These are phyloP conservation scores for Aspergillus fijiensis DNA, from an alignment of 2,329 filamentous ascomycete genomes.

Conservation along the genomic window DNA sequence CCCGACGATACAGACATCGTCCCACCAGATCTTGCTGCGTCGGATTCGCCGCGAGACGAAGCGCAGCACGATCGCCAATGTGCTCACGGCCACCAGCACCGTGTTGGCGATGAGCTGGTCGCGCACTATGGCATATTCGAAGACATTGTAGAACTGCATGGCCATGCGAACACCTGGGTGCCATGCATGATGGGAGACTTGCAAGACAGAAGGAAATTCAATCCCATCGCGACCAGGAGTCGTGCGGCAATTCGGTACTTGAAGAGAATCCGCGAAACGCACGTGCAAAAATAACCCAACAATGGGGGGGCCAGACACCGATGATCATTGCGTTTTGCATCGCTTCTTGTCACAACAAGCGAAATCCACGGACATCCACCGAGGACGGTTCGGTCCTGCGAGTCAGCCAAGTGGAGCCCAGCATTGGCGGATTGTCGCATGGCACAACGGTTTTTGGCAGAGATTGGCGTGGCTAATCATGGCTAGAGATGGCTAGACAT, in stretches of 20 bases:
- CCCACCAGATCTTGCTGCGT: conserved; percentile 31
- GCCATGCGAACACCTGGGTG: not conserved
- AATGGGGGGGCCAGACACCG: not conserved
- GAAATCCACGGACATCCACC: not conserved
- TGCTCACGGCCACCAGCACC: conserved; percentile 27
- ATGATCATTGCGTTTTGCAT: not conserved
- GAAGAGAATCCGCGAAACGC: not conserved
- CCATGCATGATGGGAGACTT: not conserved
- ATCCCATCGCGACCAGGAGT: not conserved
- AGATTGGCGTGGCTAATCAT: not conserved
- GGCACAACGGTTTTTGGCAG: not conserved
- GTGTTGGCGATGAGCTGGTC: conserved; percentile 24
- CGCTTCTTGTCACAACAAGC: no score
- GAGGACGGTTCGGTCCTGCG: not conserved
- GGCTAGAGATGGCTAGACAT: not conserved
- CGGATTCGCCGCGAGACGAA: conserved; percentile 30
- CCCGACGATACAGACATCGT: conserved; percentile 29
- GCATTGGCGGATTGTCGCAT: no score
- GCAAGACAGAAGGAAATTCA: not conserved
- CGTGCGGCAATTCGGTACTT: not conserved
- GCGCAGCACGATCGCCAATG: conserved; percentile 27
- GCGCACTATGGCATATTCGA: conserved; percentile 16
- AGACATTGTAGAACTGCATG: conserved; percentile 16
- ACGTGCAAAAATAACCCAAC: not conserved
- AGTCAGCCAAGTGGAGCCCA: not conserved